Conservation (phyloP, 164 flowering plant genomes). For the Vitis rotundifolia region DNA sequence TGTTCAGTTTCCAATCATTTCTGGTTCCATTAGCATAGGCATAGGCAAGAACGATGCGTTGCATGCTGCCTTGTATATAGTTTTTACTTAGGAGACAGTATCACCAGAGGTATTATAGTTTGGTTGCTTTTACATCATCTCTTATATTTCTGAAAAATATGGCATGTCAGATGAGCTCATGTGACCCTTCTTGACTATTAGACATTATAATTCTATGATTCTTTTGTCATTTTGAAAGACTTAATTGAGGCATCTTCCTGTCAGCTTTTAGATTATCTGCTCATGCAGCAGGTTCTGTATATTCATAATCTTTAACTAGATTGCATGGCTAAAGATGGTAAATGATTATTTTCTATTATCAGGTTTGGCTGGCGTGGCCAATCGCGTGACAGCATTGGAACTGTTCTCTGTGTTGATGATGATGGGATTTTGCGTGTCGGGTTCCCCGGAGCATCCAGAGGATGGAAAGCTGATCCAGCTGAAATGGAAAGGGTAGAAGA, state of each 20-base stretch:
- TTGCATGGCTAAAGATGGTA: neutral
- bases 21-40: no score
- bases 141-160: neutral
- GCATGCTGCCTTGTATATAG: no score
- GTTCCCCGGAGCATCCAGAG: constrained; percentile 99
- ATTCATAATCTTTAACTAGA: neutral
- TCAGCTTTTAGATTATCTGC: neutral
- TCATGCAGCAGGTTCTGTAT: neutral
- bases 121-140: no score
- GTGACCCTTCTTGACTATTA: neutral
- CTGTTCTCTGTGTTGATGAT: constrained; percentile 97
- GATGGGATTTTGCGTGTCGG: constrained; percentile 98
- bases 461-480: constrained; percentile 99
- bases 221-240: neutral
- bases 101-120: no score
- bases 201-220: neutral
- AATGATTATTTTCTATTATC: constrained; percentile 13
- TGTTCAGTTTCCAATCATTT: no score
- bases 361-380: constrained; percentile 98
- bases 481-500: constrained; percentile 99
- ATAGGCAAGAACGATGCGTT: no score
- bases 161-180: neutral
- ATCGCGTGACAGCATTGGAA: constrained; percentile 91
- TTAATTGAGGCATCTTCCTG: neutral
- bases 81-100: no score